phyloP scores from a whole-genome alignment of 176 grass and related monocot species.

The Poa annua region DNA sequence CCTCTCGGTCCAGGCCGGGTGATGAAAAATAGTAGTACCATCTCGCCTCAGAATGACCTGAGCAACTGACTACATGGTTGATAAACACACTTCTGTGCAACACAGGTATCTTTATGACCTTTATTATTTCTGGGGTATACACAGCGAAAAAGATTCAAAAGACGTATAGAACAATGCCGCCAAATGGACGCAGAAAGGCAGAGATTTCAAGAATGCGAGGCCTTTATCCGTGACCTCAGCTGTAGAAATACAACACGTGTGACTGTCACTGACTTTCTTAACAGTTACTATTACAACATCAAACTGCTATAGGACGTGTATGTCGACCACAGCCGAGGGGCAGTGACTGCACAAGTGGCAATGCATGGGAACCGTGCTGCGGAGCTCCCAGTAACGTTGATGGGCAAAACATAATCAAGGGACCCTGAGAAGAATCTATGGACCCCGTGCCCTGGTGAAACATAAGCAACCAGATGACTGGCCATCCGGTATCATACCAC shows the following conservation, averaged over 20 bases:
- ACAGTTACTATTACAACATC: slow-evolving; percentile 41
- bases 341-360: slow-evolving; percentile 3
- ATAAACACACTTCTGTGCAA: neutral
- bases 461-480: slow-evolving; percentile 68
- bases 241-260: slow-evolving; percentile 21
- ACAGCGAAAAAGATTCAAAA: slow-evolving; percentile 5
- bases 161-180: neutral
- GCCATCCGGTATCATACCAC: slow-evolving; percentile 76
- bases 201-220: slow-evolving; percentile 26
- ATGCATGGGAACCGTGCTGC: neutral
- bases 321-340: slow-evolving; percentile 8
- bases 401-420: slow-evolving; percentile 13
- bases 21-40: neutral
- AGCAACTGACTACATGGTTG: neutral
- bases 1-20: too few species aligned
- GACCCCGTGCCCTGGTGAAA: slow-evolving; percentile 66
- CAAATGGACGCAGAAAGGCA: slow-evolving; percentile 18
- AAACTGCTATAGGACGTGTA: slow-evolving; percentile 31
- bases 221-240: neutral
- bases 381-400: slow-evolving; percentile 33
- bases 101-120: slow-evolving; percentile 19
- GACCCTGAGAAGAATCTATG: slow-evolving; percentile 20
- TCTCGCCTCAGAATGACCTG: neutral
- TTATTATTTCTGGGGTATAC: slow-evolving; percentile 41
- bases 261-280: slow-evolving; percentile 18